Evolutionary conservation across 2,329 filamentous ascomycete species (phyloP), one percentile per base, ranked within the genome.

Genomic region (Harringtonia lauricola): DNA sequence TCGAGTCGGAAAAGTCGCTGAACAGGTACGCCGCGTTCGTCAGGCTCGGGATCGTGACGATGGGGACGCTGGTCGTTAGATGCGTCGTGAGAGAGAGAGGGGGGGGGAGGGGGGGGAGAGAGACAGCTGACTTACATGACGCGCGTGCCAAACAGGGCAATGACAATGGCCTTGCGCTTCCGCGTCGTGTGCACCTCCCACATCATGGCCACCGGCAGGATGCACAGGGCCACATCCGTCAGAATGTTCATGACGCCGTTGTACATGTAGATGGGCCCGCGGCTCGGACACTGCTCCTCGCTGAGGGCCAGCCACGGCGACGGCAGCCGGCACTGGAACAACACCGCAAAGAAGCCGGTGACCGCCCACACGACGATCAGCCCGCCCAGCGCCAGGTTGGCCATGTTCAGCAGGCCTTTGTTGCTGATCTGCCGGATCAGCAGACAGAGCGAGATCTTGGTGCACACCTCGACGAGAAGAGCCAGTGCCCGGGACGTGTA

Each of bases 261-360:
- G 41, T 47, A 49, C 9, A 49, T 10, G n/a, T 39, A 39, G 22
- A 49, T 41, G 4, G 43, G 7, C 12, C 38, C 45, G 19, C 24
- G 36, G 34, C 40, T 42, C 5, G 45, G 45, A 29, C 47, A 49
- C n/a, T 29, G 17, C 9, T 30, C 36, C 8, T 28, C 18, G 37
- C 17, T 46, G 10, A 8, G 12, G 9, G 47, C 36, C n/a, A 35
- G 36, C 46, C 46, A 50, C 9, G 46, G 42, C 18, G 13, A 19
- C 4, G 46, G 46, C 21, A 48, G 39, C 55, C 81, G 78, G 76
- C 74, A 81, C 18, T 45, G 39, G 34, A 49, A 38, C 3, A 43
- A 3, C 14, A 18, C 12, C 2, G 47, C 36, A 7, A 49, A 36
- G 19, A 45, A 13, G 14, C 44, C 40, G 36, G 24, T 46, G 50